Evolutionary conservation across 805 yeast species (phyloP), one percentile per base, ranked within the genome.

Genomic region (Cyberlindnera maritima): DNA sequence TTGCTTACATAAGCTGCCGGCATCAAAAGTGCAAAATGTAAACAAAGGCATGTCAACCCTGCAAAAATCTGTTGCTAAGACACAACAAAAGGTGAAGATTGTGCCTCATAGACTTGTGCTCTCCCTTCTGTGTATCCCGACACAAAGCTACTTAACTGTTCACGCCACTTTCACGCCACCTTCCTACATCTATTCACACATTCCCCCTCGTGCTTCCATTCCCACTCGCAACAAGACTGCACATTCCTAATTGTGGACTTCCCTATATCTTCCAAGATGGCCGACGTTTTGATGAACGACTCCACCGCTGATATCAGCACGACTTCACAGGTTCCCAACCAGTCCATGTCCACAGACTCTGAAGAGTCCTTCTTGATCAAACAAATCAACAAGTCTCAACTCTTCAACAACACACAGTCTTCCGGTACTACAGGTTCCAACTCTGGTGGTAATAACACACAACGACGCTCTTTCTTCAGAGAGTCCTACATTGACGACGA

Each of bases 321-420:
- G n/a, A 20, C 36, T n/a, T 10, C 19, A n/a, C 39, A 14, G 13
- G 36, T 20, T 5, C 47, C 38, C 14, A 47, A 47, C 45, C 52
- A 57, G n/a, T 53, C 61, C 2, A 42, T 60, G 11, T 59, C 64
- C 3, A 58, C 64, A 12, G 63, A 59, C 35, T 58, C 64, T 23
- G 64, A 60, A 32, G 64, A 60, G 40, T 60, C 64, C 2, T 60
- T 60, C 41, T 46, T 60, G 13, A 50, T 60, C 46, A 55, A 50
- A 29, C 62, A 60, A 46, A 25, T 60, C 5, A 60, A 60, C 51
- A 55, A 47, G 32, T 58, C 63, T 2, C 57, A 54, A 15, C 41
- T 57, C 11, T 57, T 59, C 48, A 58, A 59, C 40, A 50, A 44
- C 21, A 52, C 56, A 2, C 43, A 36, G 11, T 39, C 43, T 12